Percentiles rank a stretch among this genome's conserved stretches.
Evolutionary conservation across 1,284 basidiomycete species (phyloP).

Genomic region (Trametes pubescens): DNA sequence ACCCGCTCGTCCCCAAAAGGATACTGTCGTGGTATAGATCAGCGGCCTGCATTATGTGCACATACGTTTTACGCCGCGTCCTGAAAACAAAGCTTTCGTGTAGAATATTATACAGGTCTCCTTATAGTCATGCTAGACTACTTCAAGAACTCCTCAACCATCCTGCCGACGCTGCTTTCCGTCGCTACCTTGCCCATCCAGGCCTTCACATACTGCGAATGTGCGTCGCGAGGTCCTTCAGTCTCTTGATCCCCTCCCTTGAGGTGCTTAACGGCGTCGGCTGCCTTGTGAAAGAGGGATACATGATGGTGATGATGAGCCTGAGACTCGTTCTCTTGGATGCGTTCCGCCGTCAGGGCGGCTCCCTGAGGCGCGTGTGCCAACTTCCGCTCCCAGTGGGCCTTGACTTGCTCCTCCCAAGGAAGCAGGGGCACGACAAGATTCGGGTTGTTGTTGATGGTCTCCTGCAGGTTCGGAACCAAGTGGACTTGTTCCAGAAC

Average conservation of each 20-base stretch:
- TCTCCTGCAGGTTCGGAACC: constrained; percentile 46
- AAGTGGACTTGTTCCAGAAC: constrained; percentile 55
- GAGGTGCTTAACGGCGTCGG: constrained; percentile 19
- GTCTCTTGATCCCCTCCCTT: background rate
- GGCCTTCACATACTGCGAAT: constrained; percentile 10
- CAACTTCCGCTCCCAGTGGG: constrained; percentile 49
- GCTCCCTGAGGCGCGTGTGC: background rate
- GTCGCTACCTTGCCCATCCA: constrained; percentile 24
- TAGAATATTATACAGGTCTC: background rate
- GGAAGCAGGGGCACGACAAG: constrained; percentile 56
- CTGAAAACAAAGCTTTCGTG: too few species aligned
- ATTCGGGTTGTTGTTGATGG: constrained; percentile 51
- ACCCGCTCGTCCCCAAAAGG: constrained; percentile 15
- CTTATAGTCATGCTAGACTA: background rate
- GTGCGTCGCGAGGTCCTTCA: constrained; percentile 8
- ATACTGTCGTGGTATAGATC: background rate
- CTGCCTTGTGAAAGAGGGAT: constrained; percentile 17
- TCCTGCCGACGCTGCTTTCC: constrained; percentile 33
- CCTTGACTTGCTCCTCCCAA: constrained; percentile 60
- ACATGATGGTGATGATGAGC: constrained; percentile 10
- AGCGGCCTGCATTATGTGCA: background rate
- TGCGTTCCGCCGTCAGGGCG: constrained; percentile 9
- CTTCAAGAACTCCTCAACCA: constrained; percentile 32
- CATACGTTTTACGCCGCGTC: background rate
- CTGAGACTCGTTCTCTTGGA: constrained; percentile 7